phyloP scores from a whole-genome alignment of 2,329 filamentous ascomycete genomes.

The Diaporthe vexans region DNA sequence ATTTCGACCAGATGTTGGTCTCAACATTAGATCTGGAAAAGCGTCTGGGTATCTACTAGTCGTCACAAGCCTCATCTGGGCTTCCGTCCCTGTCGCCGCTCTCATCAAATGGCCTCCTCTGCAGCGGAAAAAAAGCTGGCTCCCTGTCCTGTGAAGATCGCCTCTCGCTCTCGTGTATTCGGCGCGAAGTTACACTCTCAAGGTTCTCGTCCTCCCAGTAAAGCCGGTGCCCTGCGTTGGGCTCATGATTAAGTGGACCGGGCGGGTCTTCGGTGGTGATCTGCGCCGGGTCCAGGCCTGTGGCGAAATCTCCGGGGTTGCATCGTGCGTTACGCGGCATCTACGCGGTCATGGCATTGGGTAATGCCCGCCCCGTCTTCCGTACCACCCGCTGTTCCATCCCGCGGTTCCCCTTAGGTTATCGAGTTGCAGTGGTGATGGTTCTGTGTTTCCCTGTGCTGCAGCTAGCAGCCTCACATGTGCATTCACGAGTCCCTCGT shows the following conservation, averaged over 20 bases:
- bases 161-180: conserved; percentile 22
- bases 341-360: neutral
- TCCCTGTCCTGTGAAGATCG: neutral
- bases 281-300: neutral
- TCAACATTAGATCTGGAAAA: neutral
- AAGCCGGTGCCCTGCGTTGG: conserved; percentile 4
- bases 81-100: neutral
- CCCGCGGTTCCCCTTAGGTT: neutral
- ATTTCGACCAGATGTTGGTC: neutral
- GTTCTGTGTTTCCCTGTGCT: neutral
- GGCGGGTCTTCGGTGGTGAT: neutral
- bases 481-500: conserved; percentile 22
- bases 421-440: neutral
- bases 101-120: neutral
- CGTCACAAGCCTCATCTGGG: neutral
- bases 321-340: conserved; percentile 11
- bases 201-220: neutral
- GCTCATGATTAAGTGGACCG: neutral
- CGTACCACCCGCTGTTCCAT: neutral
- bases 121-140: neutral
- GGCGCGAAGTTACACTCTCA: conserved; percentile 3
- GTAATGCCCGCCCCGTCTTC: neutral
- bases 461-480: neutral
- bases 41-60: conserved; percentile 21
- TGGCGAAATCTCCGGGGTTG: conserved; percentile 7